Evolutionary conservation across 768 basidiomycete species (phyloP).

Genomic region (Lanmaoa pseudosensibilis): DNA sequence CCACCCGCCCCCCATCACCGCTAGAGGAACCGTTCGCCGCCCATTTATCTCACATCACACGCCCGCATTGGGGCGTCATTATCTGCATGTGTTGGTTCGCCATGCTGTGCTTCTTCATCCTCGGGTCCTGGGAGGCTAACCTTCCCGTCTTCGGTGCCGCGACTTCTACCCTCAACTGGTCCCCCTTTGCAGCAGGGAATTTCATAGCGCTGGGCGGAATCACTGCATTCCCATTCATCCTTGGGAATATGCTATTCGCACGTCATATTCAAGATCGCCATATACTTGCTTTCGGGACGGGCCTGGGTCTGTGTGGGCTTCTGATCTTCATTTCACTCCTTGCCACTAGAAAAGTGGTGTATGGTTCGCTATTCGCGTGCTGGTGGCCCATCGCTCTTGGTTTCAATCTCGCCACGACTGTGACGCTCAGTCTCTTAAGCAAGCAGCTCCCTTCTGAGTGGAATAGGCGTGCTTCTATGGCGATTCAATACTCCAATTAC

Average conservation of each 20-base stretch:
- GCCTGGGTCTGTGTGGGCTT: conserved; percentile 52
- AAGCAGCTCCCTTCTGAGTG: conserved; percentile 66
- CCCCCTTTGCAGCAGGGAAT: conserved; percentile 65
- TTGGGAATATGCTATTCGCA: conserved; percentile 57
- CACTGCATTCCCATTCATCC: conserved; percentile 63
- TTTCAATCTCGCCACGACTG: too few species aligned
- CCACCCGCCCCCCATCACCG: neutral
- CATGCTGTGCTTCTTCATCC: conserved; percentile 71
- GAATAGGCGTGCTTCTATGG: conserved; percentile 54
- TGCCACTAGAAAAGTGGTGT: conserved; percentile 40
- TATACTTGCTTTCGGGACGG: conserved; percentile 52
- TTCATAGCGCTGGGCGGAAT: conserved; percentile 69
- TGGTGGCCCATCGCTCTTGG: too few species aligned
- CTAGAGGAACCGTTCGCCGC: conserved; percentile 1
- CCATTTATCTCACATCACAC: conserved; percentile 19
- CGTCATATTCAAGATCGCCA: conserved; percentile 61
- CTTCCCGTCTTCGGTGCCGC: conserved; percentile 58
- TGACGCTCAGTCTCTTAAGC: conserved; percentile 63
- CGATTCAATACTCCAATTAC: conserved; percentile 70
- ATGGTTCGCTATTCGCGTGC: conserved; percentile 45
- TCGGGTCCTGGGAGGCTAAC: conserved; percentile 69
- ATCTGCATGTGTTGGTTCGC: conserved; percentile 69
- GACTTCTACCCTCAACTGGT: conserved; percentile 46
- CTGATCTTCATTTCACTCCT: conserved; percentile 51
- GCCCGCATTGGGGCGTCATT: conserved; percentile 50